A percentile compares a stretch with the other conserved stretches of the same genome.
Conservation (phyloP, 2,329 filamentous ascomycete species). For the Verticillium nubilum region DNA sequence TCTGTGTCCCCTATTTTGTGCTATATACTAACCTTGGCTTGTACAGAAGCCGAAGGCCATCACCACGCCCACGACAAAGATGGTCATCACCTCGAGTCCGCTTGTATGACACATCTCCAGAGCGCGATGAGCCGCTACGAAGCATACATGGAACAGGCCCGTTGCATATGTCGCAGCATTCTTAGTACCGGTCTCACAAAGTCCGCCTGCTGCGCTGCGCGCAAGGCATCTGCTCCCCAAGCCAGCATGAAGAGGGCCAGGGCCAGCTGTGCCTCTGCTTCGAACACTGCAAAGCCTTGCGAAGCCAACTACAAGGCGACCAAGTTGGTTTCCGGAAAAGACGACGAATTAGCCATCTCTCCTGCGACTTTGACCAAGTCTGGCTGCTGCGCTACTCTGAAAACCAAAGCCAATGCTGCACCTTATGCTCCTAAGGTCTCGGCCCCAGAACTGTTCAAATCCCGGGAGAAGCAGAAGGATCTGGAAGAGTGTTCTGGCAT, state of each 20-base stretch:
- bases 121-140: conserved; percentile 27
- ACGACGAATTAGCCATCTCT: not conserved
- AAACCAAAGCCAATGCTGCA: not conserved
- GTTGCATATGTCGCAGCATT: conserved; percentile 29
- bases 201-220: conserved; percentile 17
- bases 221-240: not conserved
- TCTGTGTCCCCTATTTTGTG: not conserved
- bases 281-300: not conserved
- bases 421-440: not conserved
- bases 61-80: conserved; percentile 20
- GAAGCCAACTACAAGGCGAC: not conserved
- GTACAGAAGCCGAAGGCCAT: conserved; percentile 12
- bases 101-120: conserved; percentile 24
- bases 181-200: conserved; percentile 19
- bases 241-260: conserved; percentile 2
- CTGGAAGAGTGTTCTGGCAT: conserved; percentile 20
- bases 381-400: not conserved
- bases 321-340: not conserved
- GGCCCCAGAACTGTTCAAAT: not conserved
- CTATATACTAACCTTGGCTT: not conserved
- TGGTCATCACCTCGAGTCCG: conserved; percentile 17
- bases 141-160: conserved; percentile 27
- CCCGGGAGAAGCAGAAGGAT: not conserved
- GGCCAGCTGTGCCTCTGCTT: not conserved
- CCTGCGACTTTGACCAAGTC: not conserved